Percentiles rank a stretch among this genome's conserved stretches.
phyloP scores from a whole-genome alignment of 2,329 filamentous ascomycete genomes.

The Cladosporium sp. region DNA sequence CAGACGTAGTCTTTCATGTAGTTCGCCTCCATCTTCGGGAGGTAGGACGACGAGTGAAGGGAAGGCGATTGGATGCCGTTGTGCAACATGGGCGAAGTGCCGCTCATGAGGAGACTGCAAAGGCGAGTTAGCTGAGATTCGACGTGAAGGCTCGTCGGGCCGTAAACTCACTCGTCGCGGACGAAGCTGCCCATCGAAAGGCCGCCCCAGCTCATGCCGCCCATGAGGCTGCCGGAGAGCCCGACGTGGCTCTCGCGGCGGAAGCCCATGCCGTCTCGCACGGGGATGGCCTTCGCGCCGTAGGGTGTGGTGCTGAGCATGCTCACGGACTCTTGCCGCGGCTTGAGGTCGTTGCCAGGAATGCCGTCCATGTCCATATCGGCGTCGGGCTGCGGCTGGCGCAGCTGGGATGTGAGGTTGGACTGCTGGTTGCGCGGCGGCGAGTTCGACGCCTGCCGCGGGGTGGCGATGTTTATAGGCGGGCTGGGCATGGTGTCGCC shows the following conservation, averaged over 20 bases:
- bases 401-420: constrained; percentile 56
- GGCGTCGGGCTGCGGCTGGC: constrained; percentile 33
- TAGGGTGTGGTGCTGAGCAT: constrained; percentile 47
- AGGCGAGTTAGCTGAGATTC: constrained; percentile 6
- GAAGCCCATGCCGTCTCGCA: constrained; percentile 42
- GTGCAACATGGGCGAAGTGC: constrained; percentile 65
- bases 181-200: constrained; percentile 96
- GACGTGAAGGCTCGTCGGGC: too few relatives aligned
- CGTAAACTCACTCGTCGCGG: constrained; percentile 80
- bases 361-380: constrained; percentile 14
- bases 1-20: constrained; percentile 98
- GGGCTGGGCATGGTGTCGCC: constrained; percentile 43
- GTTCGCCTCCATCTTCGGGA: constrained; percentile 91
- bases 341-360: constrained; percentile 24
- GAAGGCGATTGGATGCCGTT: constrained; percentile 69
- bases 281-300: constrained; percentile 56
- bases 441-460: constrained; percentile 48
- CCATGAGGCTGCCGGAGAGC: constrained; percentile 52
- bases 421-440: constrained; percentile 58
- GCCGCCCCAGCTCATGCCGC: constrained; percentile 94
- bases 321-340: constrained; percentile 51
- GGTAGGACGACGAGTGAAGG: constrained; percentile 91
- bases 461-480: constrained; percentile 55
- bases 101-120: constrained; percentile 82
- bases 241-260: constrained; percentile 51